These are phyloP conservation scores for Evansstolkia leycettana DNA, from an alignment of 495 filamentous ascomycete species.

Conservation along the genomic window DNA sequence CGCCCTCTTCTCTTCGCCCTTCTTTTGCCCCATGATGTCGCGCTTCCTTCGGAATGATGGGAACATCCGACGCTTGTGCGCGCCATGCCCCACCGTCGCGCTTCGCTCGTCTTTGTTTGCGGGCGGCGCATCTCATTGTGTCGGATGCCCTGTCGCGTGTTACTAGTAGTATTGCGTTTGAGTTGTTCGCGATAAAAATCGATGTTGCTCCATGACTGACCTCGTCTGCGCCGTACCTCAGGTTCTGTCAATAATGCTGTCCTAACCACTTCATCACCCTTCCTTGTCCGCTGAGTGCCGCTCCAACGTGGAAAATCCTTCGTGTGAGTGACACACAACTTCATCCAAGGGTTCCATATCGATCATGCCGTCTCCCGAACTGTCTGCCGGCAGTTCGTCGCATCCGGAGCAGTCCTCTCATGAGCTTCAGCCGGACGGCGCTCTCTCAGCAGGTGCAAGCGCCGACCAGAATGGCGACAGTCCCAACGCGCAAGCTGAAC, in stretches of 20 bases:
- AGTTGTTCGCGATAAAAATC: too few species aligned
- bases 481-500: constrained; percentile 11
- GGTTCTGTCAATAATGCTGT: constrained; percentile 26
- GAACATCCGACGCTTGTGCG: constrained; percentile 6
- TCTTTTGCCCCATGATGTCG: not conserved
- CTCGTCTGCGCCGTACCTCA: constrained; percentile 4
- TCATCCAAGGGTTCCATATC: not conserved
- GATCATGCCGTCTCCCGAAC: constrained; percentile 25
- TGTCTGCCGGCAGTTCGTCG: constrained; percentile 10
- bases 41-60: constrained; percentile 3
- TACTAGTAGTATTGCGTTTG: constrained; percentile 1
- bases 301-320: constrained; percentile 7
- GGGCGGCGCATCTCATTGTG: not conserved
- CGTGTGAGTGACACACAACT: constrained; percentile 11
- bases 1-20: constrained; percentile 1
- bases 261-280: constrained; percentile 11
- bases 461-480: constrained; percentile 13
- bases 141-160: not conserved
- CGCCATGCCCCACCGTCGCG: constrained; percentile 15
- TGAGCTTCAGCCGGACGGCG: constrained; percentile 15
- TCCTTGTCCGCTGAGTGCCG: constrained; percentile 13
- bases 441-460: constrained; percentile 11
- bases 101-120: constrained; percentile 2
- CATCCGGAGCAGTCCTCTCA: constrained; percentile 14
- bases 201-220: constrained; percentile 7